Evolutionary conservation across 169 alveolate genomes (phyloP).

Genomic region (Toxoplasma gondii): DNA sequence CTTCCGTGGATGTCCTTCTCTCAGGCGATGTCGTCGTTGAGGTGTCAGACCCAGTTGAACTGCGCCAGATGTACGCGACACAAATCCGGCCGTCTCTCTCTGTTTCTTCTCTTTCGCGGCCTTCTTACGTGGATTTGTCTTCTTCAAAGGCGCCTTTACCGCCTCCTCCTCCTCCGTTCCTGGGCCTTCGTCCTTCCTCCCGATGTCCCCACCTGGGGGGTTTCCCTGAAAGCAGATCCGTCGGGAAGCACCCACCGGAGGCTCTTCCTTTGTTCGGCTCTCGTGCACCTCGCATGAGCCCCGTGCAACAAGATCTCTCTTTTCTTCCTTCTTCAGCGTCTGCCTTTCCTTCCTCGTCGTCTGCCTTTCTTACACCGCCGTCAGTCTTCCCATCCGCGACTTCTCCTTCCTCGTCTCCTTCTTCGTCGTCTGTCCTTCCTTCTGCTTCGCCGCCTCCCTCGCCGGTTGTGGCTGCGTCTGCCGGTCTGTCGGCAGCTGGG

Average conservation of each 20-base stretch:
- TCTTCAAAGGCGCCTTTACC: neutral
- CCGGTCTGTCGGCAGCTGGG: neutral
- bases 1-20: no score
- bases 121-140: neutral
- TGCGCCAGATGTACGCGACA: conserved; percentile 41
- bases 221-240: no score
- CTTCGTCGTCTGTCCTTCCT: neutral
- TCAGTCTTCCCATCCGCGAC: neutral
- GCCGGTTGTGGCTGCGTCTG: neutral
- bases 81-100: neutral
- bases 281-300: no score
- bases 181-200: neutral
- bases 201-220: neutral
- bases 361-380: neutral
- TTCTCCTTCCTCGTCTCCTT: neutral
- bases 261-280: no score
- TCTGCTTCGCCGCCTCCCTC: neutral
- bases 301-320: neutral
- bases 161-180: neutral
- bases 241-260: no score
- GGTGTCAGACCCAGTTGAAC: conserved; percentile 21
- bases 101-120: neutral
- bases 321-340: neutral
- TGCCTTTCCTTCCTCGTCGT: no score
- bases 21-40: conserved; percentile 32